A percentile compares a stretch with the other conserved stretches of the same genome.
Conservation (phyloP, 2,329 filamentous ascomycete genomes). For the Penicillium sp. region DNA sequence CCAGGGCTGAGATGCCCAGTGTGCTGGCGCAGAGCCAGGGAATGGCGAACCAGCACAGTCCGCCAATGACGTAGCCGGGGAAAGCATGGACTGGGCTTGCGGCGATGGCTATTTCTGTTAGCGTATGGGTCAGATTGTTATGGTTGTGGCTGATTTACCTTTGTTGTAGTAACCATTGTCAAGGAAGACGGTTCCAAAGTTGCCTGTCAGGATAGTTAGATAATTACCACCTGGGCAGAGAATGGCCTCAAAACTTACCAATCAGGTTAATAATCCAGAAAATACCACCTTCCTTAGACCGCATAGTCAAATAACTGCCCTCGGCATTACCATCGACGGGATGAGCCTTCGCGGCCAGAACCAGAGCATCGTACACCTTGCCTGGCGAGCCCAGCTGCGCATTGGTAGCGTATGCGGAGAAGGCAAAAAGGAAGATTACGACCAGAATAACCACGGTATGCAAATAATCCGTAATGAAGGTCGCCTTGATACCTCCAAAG, state of each 20-base stretch:
- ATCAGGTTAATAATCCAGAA: constrained; percentile 91
- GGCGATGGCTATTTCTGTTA: constrained; percentile 60
- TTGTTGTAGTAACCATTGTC: constrained; percentile 91
- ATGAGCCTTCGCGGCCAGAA: constrained; percentile 61
- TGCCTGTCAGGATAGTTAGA: constrained; percentile 17
- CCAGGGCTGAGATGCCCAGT: constrained; percentile 75
- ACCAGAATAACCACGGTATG: constrained; percentile 71
- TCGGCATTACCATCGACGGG: constrained; percentile 74
- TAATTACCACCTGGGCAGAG: background rate
- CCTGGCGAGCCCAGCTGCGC: constrained; percentile 67
- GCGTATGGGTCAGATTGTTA: background rate
- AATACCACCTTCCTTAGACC: constrained; percentile 70
- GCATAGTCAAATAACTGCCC: constrained; percentile 84
- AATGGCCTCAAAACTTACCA: constrained; percentile 60
- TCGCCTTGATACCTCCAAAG: constrained; percentile 74
- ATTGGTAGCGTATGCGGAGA: constrained; percentile 73
- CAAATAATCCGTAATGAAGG: constrained; percentile 78
- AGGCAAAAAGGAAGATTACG: constrained; percentile 79
- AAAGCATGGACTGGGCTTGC: constrained; percentile 79
- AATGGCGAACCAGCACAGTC: constrained; percentile 86
- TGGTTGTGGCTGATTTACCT: constrained; percentile 16
- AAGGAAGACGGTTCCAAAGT: constrained; percentile 64
- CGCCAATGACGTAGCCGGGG: constrained; percentile 81
- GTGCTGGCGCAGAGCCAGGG: constrained; percentile 86
- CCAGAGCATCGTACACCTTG: constrained; percentile 71